Percentiles rank a stretch among this genome's conserved stretches.
Evolutionary conservation across 1,284 basidiomycete genomes (phyloP).

Genomic region (Ganoderma sinense): DNA sequence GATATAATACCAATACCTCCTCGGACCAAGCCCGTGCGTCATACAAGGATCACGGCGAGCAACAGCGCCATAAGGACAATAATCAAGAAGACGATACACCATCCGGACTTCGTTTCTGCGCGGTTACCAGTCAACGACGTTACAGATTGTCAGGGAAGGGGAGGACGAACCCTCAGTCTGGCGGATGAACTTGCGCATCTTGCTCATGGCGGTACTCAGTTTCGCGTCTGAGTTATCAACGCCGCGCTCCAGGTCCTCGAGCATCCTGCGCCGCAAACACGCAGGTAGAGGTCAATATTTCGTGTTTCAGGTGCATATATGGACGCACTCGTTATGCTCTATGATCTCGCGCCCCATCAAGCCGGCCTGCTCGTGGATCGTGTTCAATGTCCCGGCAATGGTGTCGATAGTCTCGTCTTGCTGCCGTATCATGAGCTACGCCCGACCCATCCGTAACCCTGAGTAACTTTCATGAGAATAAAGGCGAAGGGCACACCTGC

Average conservation of each 20-base stretch:
- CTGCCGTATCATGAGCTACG: slow-evolving; percentile 77
- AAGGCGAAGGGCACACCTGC: slow-evolving; percentile 55
- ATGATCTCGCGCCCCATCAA: slow-evolving; percentile 89
- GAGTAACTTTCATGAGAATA: not conserved
- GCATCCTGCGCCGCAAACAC: slow-evolving; percentile 63
- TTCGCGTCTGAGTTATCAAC: slow-evolving; percentile 81
- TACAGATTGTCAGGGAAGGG: not conserved
- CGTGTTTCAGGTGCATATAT: not conserved
- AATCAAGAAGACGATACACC: slow-evolving; percentile 71
- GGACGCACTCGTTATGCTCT: slow-evolving; percentile 85
- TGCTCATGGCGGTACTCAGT: slow-evolving; percentile 72
- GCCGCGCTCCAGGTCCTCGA: slow-evolving; percentile 80
- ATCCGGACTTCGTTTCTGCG: slow-evolving; percentile 74
- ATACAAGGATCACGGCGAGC: slow-evolving; percentile 66
- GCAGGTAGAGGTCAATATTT: not conserved
- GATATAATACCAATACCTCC: slow-evolving; percentile 12
- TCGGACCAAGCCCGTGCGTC: slow-evolving; percentile 3
- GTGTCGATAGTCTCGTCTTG: slow-evolving; percentile 89
- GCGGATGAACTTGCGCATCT: slow-evolving; percentile 82
- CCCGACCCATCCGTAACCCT: not conserved
- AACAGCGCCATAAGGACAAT: slow-evolving; percentile 62
- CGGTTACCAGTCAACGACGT: slow-evolving; percentile 12
- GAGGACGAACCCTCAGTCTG: slow-evolving; percentile 77
- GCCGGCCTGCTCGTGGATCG: slow-evolving; percentile 86
- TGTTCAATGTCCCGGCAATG: slow-evolving; percentile 84